A percentile compares a stretch with the other conserved stretches of the same genome.
These are phyloP conservation scores for Xerocomellus intermedius DNA, from an alignment of 768 basidiomycete genomes.

Conservation along the genomic window DNA sequence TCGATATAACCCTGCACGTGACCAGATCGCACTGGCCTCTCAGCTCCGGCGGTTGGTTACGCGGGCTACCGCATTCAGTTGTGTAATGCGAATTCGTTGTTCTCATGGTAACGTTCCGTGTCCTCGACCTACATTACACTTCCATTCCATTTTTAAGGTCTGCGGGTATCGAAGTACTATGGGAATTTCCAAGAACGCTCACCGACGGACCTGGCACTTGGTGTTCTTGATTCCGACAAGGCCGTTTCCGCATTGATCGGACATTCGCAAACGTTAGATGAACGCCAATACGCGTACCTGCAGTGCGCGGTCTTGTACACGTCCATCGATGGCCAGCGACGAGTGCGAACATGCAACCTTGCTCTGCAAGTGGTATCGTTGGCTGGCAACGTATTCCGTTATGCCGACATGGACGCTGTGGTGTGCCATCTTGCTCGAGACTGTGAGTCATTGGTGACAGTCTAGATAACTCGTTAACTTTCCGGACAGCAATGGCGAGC, in stretches of 20 bases:
- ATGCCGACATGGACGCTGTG: conserved; percentile 85
- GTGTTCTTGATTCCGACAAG: conserved; percentile 78
- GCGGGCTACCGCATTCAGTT: conserved; percentile 77
- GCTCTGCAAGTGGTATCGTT: conserved; percentile 76
- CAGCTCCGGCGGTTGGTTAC: conserved; percentile 69
- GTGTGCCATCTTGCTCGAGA: conserved; percentile 73
- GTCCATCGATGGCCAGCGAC: conserved; percentile 66
- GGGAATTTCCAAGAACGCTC: conserved; percentile 73
- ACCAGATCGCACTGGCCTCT: conserved; percentile 63
- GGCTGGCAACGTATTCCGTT: conserved; percentile 90
- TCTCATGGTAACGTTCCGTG: conserved; percentile 62
- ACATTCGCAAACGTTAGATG: conserved; percentile 66
- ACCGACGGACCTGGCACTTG: conserved; percentile 74
- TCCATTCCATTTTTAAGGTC: conserved; percentile 39
- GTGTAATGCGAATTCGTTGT: conserved; percentile 76
- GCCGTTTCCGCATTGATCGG: conserved; percentile 73
- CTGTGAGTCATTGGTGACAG: conserved; percentile 48
- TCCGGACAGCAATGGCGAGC: conserved; percentile 59
- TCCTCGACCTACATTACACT: conserved; percentile 5
- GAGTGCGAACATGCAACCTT: conserved; percentile 86
- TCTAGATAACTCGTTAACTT: neutral
- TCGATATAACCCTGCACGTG: conserved; percentile 71
- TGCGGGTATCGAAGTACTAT: conserved; percentile 62
- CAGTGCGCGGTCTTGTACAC: conserved; percentile 93
- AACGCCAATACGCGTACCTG: conserved; percentile 70